Base-by-base conservation (phyloP, 371 early-diverging fungal genomes). In the Rhizopus arrhizus region DNA sequence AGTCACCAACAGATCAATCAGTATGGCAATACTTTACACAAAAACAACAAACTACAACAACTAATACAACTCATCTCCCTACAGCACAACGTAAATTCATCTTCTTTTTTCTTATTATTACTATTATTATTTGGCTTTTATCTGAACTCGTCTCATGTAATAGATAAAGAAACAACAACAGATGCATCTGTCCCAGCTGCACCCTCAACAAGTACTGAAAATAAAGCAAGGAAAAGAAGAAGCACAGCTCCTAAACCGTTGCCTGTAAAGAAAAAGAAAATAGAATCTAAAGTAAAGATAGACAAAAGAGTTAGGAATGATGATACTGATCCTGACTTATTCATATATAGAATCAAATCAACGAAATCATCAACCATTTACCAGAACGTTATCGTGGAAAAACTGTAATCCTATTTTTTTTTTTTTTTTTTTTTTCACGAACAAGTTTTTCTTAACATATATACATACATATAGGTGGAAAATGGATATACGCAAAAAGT, bases 311-410 rank as follows among this genome's bases (percentile, higher is more conserved):
- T 40, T 40, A 40, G 12, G 12, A 40, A 7, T 10, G 43, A 43
- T n/a, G 13, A 43, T 43, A 5, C n/a, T 13, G 5, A n/a, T 0
- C 8, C 5, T 11, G 36, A 36, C 11, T 11, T 36, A 6, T 13
- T 13, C 5, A 43, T 43, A n/a, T 43, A 13, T 43, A 43, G 43
- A 43, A n/a, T 43, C 43, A 43, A 43, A 48, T 48, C 29, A 29
- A 48, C 12, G 28, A 28, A 29, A 29, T 48, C 12, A 48, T 48
- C 15, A 7, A 12, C 3, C 5, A 22, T 7, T 6, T 48, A 29
- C 48, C 48, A 48, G 48, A 48, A 29, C 29, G 4, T 29, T 48
- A 29, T 29, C 48, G 48, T 48, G 48, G 48, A 10, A 48, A 29
- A 48, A 48, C 48, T 5, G 48, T 29, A 28, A 48, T 22, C 9